Evolutionary conservation across 2,329 filamentous ascomycete species (phyloP), one percentile per base, ranked within the genome.

Genomic region (Aspergillus chevalieri): DNA sequence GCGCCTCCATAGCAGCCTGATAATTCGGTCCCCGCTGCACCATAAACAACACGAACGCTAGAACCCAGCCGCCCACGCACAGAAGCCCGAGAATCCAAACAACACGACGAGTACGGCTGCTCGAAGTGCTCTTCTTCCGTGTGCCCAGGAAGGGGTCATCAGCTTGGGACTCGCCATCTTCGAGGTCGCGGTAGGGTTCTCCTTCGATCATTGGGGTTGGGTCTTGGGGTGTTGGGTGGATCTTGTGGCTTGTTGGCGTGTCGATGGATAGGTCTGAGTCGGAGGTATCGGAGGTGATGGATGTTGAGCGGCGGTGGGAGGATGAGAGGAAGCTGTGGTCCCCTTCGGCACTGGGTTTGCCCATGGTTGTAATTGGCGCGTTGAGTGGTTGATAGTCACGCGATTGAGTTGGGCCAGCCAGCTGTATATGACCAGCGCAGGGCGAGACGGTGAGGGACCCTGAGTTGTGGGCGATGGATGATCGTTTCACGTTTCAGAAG

Each of bases 31-130:
- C 63, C 6, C 66, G 67, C 24, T 63, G 62, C 3, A 63, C 59
- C 47, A 75, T 51, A 49, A 77, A 75, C 14, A 74, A 54, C 36
- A 73, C 61, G 38, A 76, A 65, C 0, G 73, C 70, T 43, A 74
- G 55, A n/a, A 68, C 52, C 74, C 74, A 77, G 44, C 73, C 73
- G 12, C 67, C 67, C 26, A 74, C 47, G 38, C 68, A 73, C 30
- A 76, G 59, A n/a, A 66, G 44, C 6, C 66, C 59, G 22, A 76
- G 51, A 6, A 65, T 49, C 71, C 71, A 75, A 38, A 76, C 57
- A 38, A 70, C 49, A 34, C 65, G 64, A 26, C 65, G 64, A 26
- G 66, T 57, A n/a, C 66, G 65, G 52, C 51, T 65, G 19, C 58
- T 53, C 3, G 65, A 59, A 0, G 52, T 7, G 7, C 22, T 28